phyloP scores from a whole-genome alignment of 2,329 filamentous ascomycete species.

The Aureobasidium sp. region DNA sequence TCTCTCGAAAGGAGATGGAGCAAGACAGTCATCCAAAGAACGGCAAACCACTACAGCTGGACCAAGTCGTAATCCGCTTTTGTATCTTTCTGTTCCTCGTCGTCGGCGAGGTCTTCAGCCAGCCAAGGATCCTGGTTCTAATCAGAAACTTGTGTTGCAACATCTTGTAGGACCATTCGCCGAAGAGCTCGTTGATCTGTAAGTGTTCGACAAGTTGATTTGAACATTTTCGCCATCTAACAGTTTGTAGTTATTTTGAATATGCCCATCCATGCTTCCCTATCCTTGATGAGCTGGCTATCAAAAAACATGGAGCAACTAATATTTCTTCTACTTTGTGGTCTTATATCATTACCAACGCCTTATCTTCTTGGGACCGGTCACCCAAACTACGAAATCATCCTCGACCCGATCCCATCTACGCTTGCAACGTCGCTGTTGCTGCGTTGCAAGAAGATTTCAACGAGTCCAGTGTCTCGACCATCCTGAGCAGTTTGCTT shows the following conservation, averaged over 20 bases:
- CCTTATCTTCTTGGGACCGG: neutral
- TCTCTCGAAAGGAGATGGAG: neutral
- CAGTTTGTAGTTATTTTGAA: conserved; percentile 29
- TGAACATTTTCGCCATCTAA: neutral
- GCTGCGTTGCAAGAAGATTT: conserved; percentile 34
- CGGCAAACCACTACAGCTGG: neutral
- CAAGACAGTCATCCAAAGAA: neutral
- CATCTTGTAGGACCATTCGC: neutral
- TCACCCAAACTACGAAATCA: neutral
- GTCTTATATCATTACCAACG: conserved; percentile 1
- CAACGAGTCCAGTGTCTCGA: conserved; percentile 31
- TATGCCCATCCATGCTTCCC: conserved; percentile 31
- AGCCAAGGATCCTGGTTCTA: conserved; percentile 7
- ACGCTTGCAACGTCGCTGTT: conserved; percentile 35
- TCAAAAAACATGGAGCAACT: neutral
- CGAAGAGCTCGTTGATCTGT: conserved; percentile 1
- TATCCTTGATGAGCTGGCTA: conserved; percentile 27
- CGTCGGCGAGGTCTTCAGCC: neutral
- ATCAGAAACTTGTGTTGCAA: neutral
- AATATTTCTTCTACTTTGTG: neutral
- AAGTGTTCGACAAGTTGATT: neutral
- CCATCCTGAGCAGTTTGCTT: conserved; percentile 30
- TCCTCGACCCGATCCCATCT: conserved; percentile 28
- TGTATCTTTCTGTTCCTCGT: conserved; percentile 7
- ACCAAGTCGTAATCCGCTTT: neutral